Conservation (phyloP, 805 yeast species). For the Lachancea dasiensis region DNA sequence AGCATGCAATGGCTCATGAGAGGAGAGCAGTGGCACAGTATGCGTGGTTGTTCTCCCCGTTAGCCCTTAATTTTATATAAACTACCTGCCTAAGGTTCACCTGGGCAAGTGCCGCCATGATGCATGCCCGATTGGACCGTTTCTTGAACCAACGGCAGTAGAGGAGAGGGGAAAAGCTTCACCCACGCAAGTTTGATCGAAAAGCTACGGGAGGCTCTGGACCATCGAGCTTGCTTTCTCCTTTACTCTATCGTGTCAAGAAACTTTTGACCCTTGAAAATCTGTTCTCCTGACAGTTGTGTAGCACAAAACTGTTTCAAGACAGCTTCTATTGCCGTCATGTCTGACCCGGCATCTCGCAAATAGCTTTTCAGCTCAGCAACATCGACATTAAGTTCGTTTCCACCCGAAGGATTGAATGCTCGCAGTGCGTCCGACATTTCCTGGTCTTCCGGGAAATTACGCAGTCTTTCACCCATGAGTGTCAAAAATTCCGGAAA, state of each 20-base stretch:
- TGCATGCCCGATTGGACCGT: no score
- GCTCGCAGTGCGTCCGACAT: conserved; percentile 54
- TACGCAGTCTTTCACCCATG: conserved; percentile 50
- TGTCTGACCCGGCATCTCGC: conserved; percentile 39
- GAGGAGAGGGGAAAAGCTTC: no score
- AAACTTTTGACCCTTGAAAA: conserved; percentile 60
- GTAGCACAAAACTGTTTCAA: conserved; percentile 51
- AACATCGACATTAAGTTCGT: conserved; percentile 41
- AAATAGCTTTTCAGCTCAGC: conserved; percentile 46
- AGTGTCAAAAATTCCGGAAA: conserved; percentile 62
- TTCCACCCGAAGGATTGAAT: conserved; percentile 34
- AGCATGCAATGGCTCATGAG: neutral
- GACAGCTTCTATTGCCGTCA: conserved; percentile 43
- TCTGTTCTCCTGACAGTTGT: conserved; percentile 50
- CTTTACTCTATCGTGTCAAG: conserved; percentile 41
- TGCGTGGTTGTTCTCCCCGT: no score
- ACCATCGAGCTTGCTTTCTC: neutral
- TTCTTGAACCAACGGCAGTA: no score
- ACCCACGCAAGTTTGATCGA: no score
- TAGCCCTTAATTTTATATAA: no score
- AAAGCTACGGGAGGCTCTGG: no score
- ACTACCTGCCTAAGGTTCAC: no score
- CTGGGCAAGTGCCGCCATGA: no score
- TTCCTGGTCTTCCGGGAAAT: conserved; percentile 47
- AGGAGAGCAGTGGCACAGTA: no score